Conservation (phyloP, 768 basidiomycete species). For the Lentinula sp. region DNA sequence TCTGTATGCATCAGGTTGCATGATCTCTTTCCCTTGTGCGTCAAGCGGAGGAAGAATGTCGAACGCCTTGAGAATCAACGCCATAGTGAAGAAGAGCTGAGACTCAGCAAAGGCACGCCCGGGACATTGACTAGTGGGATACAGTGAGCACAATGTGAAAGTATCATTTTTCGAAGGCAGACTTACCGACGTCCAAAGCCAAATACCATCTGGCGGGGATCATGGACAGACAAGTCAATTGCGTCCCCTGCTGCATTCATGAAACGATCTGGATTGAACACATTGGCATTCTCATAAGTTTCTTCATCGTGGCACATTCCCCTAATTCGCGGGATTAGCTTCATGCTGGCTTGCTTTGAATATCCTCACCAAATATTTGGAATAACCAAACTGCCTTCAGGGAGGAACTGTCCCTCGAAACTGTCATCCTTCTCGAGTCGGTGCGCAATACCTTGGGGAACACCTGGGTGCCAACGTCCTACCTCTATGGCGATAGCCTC, state of each 20-base stretch:
- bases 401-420: not conserved
- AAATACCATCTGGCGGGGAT: not conserved
- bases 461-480: slow-evolving; percentile 1
- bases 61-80: not conserved
- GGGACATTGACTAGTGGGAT: not conserved
- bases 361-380: not conserved
- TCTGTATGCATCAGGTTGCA: not conserved
- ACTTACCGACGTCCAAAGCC: not conserved
- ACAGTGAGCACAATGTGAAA: not conserved
- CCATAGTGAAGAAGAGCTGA: slow-evolving; percentile 1
- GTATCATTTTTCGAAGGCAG: not conserved
- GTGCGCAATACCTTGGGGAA: not conserved
- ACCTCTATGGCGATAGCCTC: slow-evolving; percentile 16
- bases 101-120: not conserved
- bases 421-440: not conserved
- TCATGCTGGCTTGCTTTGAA: not conserved
- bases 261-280: not conserved
- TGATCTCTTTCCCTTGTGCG: not conserved
- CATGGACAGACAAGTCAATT: not conserved
- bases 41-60: not conserved
- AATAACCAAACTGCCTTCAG: not conserved
- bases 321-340: not conserved
- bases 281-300: not conserved
- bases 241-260: not conserved
- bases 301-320: slow-evolving; percentile 1